Base-by-base conservation (phyloP, 1,139 yeast species). In the Hansenula lynferdii region DNA sequence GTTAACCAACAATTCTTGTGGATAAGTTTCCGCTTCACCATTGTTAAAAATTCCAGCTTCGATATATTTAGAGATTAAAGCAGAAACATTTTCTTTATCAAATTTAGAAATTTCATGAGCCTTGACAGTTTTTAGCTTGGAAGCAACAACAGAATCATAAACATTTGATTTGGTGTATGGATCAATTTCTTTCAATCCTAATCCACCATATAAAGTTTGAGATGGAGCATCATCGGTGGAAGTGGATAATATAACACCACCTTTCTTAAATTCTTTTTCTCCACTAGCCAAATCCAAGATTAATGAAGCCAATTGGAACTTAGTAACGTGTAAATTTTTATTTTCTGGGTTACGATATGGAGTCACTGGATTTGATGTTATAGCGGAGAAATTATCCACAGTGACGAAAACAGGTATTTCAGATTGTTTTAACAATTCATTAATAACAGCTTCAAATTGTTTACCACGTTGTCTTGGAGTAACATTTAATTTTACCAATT, bases 381-480 rank as follows among this genome's bases (percentile, higher is more conserved):
- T 62, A 1, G 80, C 77, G 44, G 87, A 81, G 54, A 87, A 71
- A 56, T 85, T 80, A 57, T 90, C 97, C 35, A 87, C 67, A 7
- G 95, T 70, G 36, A 87, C 66, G 38, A 80, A 64, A 6, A 87
- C 82, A 1, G 95, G 92, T 29, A 67, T 42, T 6, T 39, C 30
- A 1, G 41, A 36, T 39, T 64, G 69, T 31, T 61, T 60, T 23
- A 71, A 58, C 36, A 80, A 62, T 59, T 83, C 86, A 4, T 68
- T 62, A 12, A 84, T 56, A 23, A 86, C 64, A 38, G 73, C 73
- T 42, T 69, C 69, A 52, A 85, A 75, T 17, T 70, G 61, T 15
- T 54, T 57, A 21, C 69, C 68, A 28, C 66, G 62, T 38, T 58
- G 61, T 43, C 58, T 56, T 21, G 65, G 52, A 16, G 57, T 46